A percentile compares a stretch with the other conserved stretches of the same genome.
Conservation (phyloP, 164 flowering plant species). For the Nymphaea colorata region DNA sequence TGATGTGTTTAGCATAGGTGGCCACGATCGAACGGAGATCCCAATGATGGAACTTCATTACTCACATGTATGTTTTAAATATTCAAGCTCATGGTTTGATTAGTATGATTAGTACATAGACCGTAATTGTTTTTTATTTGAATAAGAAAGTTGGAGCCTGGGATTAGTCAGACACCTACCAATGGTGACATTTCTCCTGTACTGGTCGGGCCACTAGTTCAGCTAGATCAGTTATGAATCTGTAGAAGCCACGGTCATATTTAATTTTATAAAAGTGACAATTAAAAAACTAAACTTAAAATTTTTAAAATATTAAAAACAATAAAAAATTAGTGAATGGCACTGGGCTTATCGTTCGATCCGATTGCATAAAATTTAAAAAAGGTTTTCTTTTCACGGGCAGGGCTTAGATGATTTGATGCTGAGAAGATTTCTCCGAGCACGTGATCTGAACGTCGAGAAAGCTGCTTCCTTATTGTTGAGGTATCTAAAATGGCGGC, state of each 20-base stretch:
- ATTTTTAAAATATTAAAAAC: neutral
- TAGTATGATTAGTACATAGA: too few species aligned
- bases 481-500: conserved; percentile 63
- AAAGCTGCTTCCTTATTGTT: conserved; percentile 51
- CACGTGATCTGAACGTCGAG: conserved; percentile 59
- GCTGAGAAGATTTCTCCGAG: conserved; percentile 73
- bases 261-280: neutral
- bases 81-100: too few species aligned
- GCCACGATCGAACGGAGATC: too few species aligned
- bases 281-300: neutral
- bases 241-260: neutral
- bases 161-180: too few species aligned
- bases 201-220: neutral
- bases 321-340: neutral
- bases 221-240: neutral
- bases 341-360: neutral
- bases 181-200: neutral
- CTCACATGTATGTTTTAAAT: too few species aligned
- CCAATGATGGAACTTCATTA: too few species aligned
- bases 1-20: too few species aligned
- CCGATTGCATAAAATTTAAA: neutral
- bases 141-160: too few species aligned
- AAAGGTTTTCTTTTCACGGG: neutral
- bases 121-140: too few species aligned
- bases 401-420: conserved; percentile 62